A percentile compares a stretch with the other conserved stretches of the same genome.
Conservation (phyloP, 1,139 yeast genomes). For the Meyerozyma smithsonii region DNA sequence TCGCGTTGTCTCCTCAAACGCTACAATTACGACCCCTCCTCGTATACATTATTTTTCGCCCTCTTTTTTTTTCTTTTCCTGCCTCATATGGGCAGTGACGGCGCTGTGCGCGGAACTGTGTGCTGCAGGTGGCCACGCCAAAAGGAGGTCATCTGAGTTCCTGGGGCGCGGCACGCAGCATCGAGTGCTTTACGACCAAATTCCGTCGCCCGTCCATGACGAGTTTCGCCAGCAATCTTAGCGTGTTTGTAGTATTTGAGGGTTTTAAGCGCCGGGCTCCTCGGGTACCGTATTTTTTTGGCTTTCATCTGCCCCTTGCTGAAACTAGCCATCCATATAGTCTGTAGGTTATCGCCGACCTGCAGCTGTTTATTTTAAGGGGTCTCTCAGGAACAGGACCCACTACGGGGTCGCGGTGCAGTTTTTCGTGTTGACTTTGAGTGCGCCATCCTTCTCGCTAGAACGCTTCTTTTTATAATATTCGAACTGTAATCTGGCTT, state of each 20-base stretch:
- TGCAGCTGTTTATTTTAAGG: conserved; percentile 2
- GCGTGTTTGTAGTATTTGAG: too few relatives aligned
- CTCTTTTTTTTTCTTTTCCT: background rate
- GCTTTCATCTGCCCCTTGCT: too few relatives aligned
- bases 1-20: too few relatives aligned
- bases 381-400: conserved; percentile 1
- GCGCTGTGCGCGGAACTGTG: background rate
- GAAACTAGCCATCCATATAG: too few relatives aligned
- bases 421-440: background rate
- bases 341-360: background rate
- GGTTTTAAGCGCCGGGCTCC: too few relatives aligned
- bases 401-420: conserved; percentile 2
- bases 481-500: background rate
- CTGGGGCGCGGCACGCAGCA: background rate
- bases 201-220: too few relatives aligned
- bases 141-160: background rate
- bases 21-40: background rate
- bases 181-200: too few relatives aligned
- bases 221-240: too few relatives aligned
- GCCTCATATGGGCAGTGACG: background rate
- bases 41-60: background rate
- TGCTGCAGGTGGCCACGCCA: background rate
- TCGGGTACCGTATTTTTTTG: too few relatives aligned
- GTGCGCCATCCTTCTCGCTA: background rate
- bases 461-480: background rate